These are phyloP conservation scores for Crataegus laevigata DNA, from an alignment of 306 rosid species.

Conservation along the genomic window DNA sequence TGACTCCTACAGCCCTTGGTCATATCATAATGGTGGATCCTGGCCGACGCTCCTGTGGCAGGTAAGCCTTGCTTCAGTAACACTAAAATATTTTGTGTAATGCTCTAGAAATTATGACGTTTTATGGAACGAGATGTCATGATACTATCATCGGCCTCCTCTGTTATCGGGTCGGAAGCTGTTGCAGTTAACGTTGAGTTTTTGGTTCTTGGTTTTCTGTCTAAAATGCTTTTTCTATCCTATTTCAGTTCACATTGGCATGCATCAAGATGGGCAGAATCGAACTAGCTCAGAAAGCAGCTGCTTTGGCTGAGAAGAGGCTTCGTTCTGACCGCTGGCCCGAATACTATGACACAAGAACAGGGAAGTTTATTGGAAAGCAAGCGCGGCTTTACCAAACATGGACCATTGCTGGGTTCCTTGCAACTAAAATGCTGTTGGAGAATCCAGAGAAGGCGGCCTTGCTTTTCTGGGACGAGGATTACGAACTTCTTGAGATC, in stretches of 20 bases:
- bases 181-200: neutral
- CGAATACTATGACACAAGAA: constrained; percentile 83
- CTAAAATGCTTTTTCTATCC: neutral
- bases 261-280: constrained; percentile 85
- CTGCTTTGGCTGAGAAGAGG: constrained; percentile 71
- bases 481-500: constrained; percentile 72
- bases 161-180: neutral
- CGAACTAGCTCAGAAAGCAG: constrained; percentile 71
- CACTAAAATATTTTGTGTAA: neutral
- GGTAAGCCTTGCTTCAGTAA: constrained; percentile 32
- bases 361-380: constrained; percentile 82
- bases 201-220: neutral
- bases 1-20: constrained; percentile 74
- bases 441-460: constrained; percentile 76
- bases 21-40: constrained; percentile 97
- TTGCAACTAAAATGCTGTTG: constrained; percentile 85
- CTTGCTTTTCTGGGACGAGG: constrained; percentile 79
- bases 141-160: neutral
- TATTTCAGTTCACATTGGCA: constrained; percentile 77
- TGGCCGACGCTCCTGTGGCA: constrained; percentile 99
- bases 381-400: constrained; percentile 79
- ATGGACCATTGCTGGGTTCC: constrained; percentile 91
- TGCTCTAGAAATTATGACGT: neutral
- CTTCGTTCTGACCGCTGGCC: constrained; percentile 74
- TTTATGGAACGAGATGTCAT: neutral